Evolutionary conservation across 2,329 filamentous ascomycete species (phyloP).

Genomic region (Colletotrichum camelliae): DNA sequence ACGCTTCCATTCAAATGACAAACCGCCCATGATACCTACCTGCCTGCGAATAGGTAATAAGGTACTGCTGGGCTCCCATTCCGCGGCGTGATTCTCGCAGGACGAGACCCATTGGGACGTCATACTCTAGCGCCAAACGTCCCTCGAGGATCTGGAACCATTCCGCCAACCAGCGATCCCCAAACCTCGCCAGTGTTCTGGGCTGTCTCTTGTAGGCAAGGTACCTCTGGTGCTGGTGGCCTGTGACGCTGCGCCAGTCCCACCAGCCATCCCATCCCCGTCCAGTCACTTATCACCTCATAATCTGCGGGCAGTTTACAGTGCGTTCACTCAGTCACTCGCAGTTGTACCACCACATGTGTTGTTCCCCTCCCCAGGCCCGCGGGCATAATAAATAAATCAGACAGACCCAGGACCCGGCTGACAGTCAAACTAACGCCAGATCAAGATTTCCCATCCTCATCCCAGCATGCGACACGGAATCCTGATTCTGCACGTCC

Average conservation of each 20-base stretch:
- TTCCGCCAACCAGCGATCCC: conserved; percentile 1
- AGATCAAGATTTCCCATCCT: neutral
- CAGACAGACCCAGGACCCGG: neutral
- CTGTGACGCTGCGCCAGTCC: neutral
- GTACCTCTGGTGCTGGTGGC: neutral
- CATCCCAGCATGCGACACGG: conserved; percentile 5
- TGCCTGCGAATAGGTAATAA: neutral
- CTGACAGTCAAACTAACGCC: neutral
- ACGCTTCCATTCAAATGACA: neutral
- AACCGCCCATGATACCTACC: neutral
- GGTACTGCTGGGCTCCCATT: neutral
- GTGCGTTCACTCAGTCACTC: neutral
- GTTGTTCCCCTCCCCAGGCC: neutral
- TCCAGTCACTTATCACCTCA: conserved; percentile 14
- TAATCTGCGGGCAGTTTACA: neutral
- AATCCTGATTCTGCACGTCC: neutral
- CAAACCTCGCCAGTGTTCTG: neutral
- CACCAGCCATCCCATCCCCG: conserved; percentile 9
- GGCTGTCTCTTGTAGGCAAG: neutral
- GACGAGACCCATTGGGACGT: conserved; percentile 7
- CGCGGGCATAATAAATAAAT: neutral
- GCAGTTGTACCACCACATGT: neutral
- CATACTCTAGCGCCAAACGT: conserved; percentile 17
- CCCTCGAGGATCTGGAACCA: conserved; percentile 8
- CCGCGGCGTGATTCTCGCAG: neutral